A percentile compares a stretch with the other conserved stretches of the same genome.
Conservation (phyloP, 148 eudicot species). For the Selenicereus undatus region DNA sequence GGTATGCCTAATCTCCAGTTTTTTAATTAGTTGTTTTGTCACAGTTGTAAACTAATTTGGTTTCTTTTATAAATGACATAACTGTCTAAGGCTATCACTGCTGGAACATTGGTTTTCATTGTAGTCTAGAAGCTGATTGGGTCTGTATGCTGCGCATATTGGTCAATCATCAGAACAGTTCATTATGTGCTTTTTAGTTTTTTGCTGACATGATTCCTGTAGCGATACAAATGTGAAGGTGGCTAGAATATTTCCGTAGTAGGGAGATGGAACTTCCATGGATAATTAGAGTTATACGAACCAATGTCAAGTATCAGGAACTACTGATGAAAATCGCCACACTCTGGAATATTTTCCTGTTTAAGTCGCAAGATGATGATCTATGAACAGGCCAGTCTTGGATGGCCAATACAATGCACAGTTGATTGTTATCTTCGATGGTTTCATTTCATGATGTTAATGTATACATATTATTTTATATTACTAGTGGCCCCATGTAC, state of each 20-base stretch:
- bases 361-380: not conserved
- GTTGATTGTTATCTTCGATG: not conserved
- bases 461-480: not conserved
- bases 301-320: not conserved
- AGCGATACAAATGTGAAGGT: not conserved
- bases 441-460: too few relatives aligned
- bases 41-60: not conserved
- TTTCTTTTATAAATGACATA: not conserved
- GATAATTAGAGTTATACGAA: not conserved
- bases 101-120: not conserved
- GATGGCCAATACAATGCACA: not conserved
- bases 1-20: slow-evolving; percentile 38
- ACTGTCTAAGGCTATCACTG: not conserved
- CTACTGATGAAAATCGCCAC: not conserved
- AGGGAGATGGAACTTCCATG: not conserved
- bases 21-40: not conserved
- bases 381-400: not conserved
- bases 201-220: not conserved
- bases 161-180: not conserved
- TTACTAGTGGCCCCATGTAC: not conserved
- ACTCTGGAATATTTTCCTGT: not conserved
- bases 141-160: not conserved
- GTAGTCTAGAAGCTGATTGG: not conserved
- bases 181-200: not conserved
- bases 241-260: not conserved